These are phyloP conservation scores for Euclidium syriacum DNA, from an alignment of 345 rosid species.

Conservation along the genomic window DNA sequence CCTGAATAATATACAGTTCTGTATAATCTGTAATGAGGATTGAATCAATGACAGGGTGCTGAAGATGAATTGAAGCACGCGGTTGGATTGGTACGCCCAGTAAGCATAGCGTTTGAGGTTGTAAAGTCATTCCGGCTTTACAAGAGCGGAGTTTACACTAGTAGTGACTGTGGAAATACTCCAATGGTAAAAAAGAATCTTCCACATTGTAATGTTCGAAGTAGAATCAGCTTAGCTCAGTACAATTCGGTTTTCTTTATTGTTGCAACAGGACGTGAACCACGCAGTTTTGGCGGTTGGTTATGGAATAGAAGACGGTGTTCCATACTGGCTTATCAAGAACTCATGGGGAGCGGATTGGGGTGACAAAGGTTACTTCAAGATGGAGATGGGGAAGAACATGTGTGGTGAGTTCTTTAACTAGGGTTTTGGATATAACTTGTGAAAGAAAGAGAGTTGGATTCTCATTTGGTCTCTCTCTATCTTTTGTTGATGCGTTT, in stretches of 20 bases:
- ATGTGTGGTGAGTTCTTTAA: conserved; percentile 78
- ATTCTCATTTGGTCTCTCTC: background rate
- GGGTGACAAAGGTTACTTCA: conserved; percentile 89
- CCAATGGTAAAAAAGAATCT: conserved; percentile 42
- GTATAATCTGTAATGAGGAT: background rate
- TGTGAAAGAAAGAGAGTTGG: background rate
- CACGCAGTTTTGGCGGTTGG: conserved; percentile 97
- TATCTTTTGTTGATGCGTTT: background rate
- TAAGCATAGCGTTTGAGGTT: conserved; percentile 88
- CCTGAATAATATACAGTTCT: background rate
- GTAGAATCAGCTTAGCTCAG: background rate
- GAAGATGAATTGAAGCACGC: conserved; percentile 92
- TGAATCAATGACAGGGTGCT: conserved; percentile 57
- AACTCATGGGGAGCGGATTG: conserved; percentile 85
- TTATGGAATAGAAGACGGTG: conserved; percentile 75
- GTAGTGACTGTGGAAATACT: conserved; percentile 56
- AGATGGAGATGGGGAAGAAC: conserved; percentile 92
- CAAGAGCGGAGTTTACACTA: conserved; percentile 78
- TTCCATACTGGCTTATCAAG: conserved; percentile 87
- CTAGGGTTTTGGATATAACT: background rate
- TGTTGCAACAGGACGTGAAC: conserved; percentile 77
- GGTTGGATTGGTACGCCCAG: conserved; percentile 83
- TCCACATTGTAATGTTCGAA: background rate
- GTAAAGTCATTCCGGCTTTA: conserved; percentile 58
- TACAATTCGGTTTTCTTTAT: background rate